phyloP scores from a whole-genome alignment of 495 filamentous ascomycete genomes.

The Neurospora sublineolata region DNA sequence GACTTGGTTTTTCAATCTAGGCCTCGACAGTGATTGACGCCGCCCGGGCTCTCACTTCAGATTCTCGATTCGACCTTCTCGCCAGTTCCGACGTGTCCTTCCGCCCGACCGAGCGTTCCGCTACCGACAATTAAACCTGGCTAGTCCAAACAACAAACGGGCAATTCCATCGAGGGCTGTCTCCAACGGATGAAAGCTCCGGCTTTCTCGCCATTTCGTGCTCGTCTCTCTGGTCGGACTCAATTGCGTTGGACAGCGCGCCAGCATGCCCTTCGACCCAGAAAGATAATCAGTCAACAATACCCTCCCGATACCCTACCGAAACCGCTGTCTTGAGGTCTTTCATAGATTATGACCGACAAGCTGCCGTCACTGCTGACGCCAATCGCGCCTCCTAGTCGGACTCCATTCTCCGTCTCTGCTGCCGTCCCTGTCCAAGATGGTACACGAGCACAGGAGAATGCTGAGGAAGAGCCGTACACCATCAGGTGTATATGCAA shows the following conservation, averaged over 20 bases:
- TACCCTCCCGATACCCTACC: constrained; percentile 23
- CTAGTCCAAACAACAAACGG: not conserved
- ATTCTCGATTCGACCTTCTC: not conserved
- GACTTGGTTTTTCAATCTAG: not conserved
- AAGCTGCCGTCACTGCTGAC: constrained; percentile 52
- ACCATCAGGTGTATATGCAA: constrained; percentile 97
- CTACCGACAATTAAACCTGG: not conserved
- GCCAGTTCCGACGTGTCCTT: constrained; percentile 8
- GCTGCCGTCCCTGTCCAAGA: constrained; percentile 42
- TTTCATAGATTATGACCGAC: constrained; percentile 90
- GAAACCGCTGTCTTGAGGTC: constrained; percentile 46
- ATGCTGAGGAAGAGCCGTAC: constrained; percentile 75
- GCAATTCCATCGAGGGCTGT: not conserved
- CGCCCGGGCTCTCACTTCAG: not conserved
- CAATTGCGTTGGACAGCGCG: constrained; percentile 30
- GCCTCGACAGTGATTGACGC: not conserved
- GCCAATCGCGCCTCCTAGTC: constrained; percentile 42
- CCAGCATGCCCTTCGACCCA: constrained; percentile 49
- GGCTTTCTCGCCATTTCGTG: constrained; percentile 7
- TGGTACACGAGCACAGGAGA: constrained; percentile 40
- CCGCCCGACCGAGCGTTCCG: constrained; percentile 2
- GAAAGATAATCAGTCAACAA: constrained; percentile 35
- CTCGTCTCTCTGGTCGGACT: constrained; percentile 9
- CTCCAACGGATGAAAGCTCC: constrained; percentile 19
- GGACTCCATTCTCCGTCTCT: constrained; percentile 37